Evolutionary conservation across 164 flowering plant species (phyloP), one percentile per base, ranked within the genome.

Genomic region (Nymphaea thermarum): DNA sequence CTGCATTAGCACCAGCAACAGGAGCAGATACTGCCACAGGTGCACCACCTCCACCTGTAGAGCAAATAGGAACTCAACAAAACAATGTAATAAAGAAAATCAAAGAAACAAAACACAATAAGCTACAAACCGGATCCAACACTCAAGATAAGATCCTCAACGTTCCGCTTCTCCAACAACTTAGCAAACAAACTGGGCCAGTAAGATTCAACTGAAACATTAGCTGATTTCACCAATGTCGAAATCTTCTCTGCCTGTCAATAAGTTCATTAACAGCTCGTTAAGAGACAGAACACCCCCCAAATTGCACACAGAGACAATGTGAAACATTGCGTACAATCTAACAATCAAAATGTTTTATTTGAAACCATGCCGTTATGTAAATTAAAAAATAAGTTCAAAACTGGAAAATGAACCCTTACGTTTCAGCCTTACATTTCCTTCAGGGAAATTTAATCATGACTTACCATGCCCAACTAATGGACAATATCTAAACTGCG

Each of bases 121-220:
- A 7, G 18, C 16, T 3, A 44, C 70, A 16, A 6, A 72, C 74
- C 74, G 25, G 74, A 53, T 44, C 74, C 74, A 14, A 67, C 71
- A 55, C 67, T 72, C 63, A 59, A 11, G 45, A 72, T 64, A 51
- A 72, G 70, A 18, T 67, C 67, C 7, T 67, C 74, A 11, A 67
- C 64, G 11, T 51, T 67, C 71, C 53, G 53, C 64, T 67, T 72
- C 71, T 72, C 43, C 51, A 67, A 6, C 18, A 72, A 36, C 71
- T 72, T 72, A 7, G 70, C 67, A 42, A 72, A 72, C 63, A 72
- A 70, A 8, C 64, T 63, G 3, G 70, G 70, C 74, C 74, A 72
- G 70, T 53, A 72, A 25, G 71, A 43, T 14, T 72, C 70, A 18
- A 72, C 74, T 6, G 45, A 16, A 18, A 72, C 67, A 43, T 64